A percentile compares a stretch with the other conserved stretches of the same genome.
These are phyloP conservation scores for Naumovozyma baii DNA, from an alignment of 805 yeast species.

Conservation along the genomic window DNA sequence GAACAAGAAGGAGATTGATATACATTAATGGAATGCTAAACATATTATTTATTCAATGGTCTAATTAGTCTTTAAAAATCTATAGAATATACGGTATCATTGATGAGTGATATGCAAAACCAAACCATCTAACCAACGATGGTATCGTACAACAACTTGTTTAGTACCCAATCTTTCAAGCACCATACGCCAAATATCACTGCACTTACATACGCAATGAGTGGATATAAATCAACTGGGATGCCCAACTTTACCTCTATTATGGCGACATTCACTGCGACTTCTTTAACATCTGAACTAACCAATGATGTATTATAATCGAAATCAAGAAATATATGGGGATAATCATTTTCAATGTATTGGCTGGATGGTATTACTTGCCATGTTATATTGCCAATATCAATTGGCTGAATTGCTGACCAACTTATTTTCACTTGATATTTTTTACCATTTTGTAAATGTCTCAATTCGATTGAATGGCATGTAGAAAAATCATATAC, in stretches of 20 bases:
- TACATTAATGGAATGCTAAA: too few relatives aligned
- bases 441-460: constrained; percentile 9
- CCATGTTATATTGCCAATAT: constrained; percentile 7
- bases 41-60: too few relatives aligned
- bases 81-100: too few relatives aligned
- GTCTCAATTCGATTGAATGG: constrained; percentile 14
- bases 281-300: constrained; percentile 1
- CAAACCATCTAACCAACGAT: too few relatives aligned
- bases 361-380: neutral
- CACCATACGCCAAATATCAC: neutral
- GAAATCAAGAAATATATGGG: neutral
- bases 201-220: neutral
- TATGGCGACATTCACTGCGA: constrained; percentile 18
- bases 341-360: neutral
- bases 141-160: neutral
- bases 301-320: neutral
- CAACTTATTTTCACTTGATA: constrained; percentile 25
- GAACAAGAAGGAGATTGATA: too few relatives aligned
- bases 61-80: too few relatives aligned
- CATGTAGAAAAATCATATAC: too few relatives aligned
- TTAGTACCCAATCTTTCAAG: neutral
- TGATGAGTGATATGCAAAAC: too few relatives aligned
- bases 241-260: constrained; percentile 14
- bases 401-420: constrained; percentile 25
- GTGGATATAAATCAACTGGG: constrained; percentile 18